Percentiles rank a stretch among this genome's conserved stretches.
These are phyloP conservation scores for Penicillium atrosanguineum DNA, from an alignment of 495 filamentous ascomycete species.

Conservation along the genomic window DNA sequence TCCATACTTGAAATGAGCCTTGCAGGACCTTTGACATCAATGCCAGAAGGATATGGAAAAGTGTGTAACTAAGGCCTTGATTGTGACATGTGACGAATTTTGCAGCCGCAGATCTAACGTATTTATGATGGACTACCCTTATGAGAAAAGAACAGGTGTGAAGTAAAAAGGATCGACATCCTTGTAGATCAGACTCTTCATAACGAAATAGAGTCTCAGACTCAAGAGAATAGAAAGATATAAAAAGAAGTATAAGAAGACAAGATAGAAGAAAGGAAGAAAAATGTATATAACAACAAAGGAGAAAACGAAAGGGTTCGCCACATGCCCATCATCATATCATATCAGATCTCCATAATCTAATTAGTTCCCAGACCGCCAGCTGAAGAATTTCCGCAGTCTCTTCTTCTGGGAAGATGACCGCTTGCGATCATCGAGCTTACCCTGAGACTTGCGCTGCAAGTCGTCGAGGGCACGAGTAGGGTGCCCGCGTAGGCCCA, in stretches of 20 bases:
- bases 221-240: neutral
- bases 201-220: neutral
- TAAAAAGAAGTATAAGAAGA: neutral
- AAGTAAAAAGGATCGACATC: neutral
- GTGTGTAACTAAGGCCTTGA: no score
- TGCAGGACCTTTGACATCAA: no score
- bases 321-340: neutral
- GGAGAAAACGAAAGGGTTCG: neutral
- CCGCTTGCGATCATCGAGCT: conserved; percentile 12
- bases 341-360: neutral
- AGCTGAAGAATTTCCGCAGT: conserved; percentile 28
- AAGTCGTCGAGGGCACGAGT: conserved; percentile 23
- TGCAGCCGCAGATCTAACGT: no score
- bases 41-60: no score
- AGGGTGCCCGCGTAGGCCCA: conserved; percentile 23
- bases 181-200: neutral
- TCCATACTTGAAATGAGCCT: no score
- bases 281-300: neutral
- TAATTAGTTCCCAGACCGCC: conserved; percentile 20
- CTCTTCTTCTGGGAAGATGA: conserved; percentile 15
- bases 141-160: neutral
- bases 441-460: conserved; percentile 20
- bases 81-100: no score
- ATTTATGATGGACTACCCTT: neutral
- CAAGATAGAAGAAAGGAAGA: neutral